Evolutionary conservation across 2,329 filamentous ascomycete genomes (phyloP), one percentile per base, ranked within the genome.

Genomic region (Aspergillus glaucus): DNA sequence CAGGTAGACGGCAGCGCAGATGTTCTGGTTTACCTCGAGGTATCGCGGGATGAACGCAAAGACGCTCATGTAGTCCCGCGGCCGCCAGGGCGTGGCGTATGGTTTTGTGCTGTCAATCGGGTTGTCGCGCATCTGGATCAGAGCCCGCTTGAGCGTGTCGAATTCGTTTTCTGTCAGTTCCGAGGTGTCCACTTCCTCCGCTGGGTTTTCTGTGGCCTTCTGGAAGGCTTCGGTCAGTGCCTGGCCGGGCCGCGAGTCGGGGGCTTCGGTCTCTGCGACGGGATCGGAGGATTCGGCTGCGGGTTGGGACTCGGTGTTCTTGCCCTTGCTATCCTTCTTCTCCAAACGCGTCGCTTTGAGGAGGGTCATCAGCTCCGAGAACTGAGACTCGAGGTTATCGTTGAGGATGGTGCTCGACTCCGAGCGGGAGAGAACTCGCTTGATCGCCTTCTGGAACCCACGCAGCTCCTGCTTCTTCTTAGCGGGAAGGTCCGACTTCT

Each of bases 41-140:
- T 97, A 98, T 47, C 87, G 78, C 9, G 93, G 93, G 58, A 98
- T 90, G 70, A 95, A 96, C 21, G 91, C 90, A 70, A 98, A 98
- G 0, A 91, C 84, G 45, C 81, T 79, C 87, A 98, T 94, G 71
- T 81, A 97, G 46, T 86, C 79, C 48, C 90, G 80, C 10, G 93
- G 93, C 55, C 79, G 74, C 93, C 93, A 98, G 10, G 93, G 93
- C 1, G 91, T 96, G 4, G 80, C 80, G 66, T 98, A 98, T 3
- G 93, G 88, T 72, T 95, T 95, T 49, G 69, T 73, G 22, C 72
- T 68, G 69, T 96, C 88, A 51, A 85, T 71, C 0, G 88, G 86
- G 71, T 96, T 95, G 65, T 89, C 81, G 49, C 78, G 75, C 62
- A 87, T 79, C 58, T 80, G 74, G 47, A 75, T 72, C 43, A 93